phyloP scores from a whole-genome alignment of 768 basidiomycete genomes.

The Piloderma croceum region DNA sequence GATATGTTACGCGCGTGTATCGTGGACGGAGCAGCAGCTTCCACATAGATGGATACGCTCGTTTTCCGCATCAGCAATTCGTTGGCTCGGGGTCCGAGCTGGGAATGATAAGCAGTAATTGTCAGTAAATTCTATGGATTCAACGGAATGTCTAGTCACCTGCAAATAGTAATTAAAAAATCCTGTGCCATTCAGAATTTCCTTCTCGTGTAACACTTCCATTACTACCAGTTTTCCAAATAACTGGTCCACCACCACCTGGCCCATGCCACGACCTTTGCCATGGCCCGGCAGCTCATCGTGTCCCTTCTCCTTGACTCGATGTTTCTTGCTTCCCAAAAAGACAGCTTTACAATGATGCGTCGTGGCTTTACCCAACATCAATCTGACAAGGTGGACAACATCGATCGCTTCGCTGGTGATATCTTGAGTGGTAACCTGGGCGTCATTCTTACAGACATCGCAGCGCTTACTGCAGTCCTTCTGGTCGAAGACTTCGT shows the following conservation, averaged over 20 bases:
- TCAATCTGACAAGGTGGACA: conserved; percentile 52
- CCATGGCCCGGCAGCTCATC: conserved; percentile 49
- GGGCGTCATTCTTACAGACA: conserved; percentile 61
- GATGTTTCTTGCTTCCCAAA: conserved; percentile 51
- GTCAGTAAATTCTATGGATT: no score
- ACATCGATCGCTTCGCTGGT: conserved; percentile 49
- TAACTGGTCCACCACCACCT: conserved; percentile 58
- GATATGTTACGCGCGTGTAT: no score
- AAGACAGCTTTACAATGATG: conserved; percentile 56
- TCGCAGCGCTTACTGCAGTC: conserved; percentile 74
- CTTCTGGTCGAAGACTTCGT: conserved; percentile 66
- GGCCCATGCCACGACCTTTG: conserved; percentile 41
- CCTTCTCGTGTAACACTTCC: conserved; percentile 43
- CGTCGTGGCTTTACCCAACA: conserved; percentile 56
- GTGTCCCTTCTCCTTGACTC: conserved; percentile 42
- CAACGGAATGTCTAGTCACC: no score
- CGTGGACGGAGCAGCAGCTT: no score
- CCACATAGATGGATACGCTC: no score
- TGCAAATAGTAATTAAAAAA: conserved; percentile 49
- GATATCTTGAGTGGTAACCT: conserved; percentile 50
- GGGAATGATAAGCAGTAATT: no score
- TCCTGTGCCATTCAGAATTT: conserved; percentile 39
- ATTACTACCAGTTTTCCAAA: conserved; percentile 50
- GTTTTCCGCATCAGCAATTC: no score
- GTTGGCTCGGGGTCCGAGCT: no score